phyloP scores from a whole-genome alignment of 768 basidiomycete genomes.

The Podaxis sp. region DNA sequence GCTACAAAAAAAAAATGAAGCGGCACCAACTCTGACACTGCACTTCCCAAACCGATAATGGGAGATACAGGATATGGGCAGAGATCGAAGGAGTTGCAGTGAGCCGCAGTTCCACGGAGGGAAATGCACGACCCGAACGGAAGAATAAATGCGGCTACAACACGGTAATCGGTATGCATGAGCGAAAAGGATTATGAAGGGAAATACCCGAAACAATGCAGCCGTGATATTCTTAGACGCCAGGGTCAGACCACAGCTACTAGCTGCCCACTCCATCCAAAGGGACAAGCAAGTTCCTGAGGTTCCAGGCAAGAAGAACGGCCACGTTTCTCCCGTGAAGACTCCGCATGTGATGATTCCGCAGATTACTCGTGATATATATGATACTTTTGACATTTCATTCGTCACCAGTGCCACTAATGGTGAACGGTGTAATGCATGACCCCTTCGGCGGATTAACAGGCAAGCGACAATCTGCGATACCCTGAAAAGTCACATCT shows the following conservation, averaged over 20 bases:
- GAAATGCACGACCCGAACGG: not conserved
- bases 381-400: constrained; percentile 6
- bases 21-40: not conserved
- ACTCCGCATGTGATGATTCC: constrained; percentile 5
- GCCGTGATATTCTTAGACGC: not conserved
- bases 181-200: not conserved
- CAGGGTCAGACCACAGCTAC: not conserved
- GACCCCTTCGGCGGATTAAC: not conserved
- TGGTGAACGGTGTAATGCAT: not conserved
- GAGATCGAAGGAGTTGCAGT: not conserved
- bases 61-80: not conserved
- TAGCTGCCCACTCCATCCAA: not conserved
- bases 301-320: constrained; percentile 1
- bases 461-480: not conserved
- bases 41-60: not conserved
- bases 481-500: not conserved
- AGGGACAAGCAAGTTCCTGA: not conserved
- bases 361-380: not conserved
- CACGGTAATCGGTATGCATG: not conserved
- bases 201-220: not conserved
- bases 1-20: not conserved
- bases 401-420: not conserved
- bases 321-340: constrained; percentile 12
- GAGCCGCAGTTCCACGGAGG: not conserved
- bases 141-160: not conserved